These are phyloP conservation scores for Arctostaphylos glauca DNA, from an alignment of 148 eudicot species.

Conservation along the genomic window DNA sequence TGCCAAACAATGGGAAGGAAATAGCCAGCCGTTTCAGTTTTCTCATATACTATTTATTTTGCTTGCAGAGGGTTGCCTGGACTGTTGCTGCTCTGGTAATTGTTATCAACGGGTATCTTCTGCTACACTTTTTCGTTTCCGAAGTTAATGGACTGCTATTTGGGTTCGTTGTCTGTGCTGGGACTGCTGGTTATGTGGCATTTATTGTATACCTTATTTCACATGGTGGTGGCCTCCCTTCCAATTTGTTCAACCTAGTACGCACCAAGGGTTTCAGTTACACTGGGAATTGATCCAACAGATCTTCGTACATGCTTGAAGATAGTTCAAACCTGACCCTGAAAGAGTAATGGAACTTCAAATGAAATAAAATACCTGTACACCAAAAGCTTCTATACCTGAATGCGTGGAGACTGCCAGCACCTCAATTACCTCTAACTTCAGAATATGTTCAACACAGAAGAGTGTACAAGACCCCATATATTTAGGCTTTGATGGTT, in stretches of 20 bases:
- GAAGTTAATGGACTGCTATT: slow-evolving; percentile 56
- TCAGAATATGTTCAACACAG: not conserved
- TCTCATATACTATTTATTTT: not conserved
- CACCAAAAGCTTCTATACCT: not conserved
- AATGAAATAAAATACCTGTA: not conserved
- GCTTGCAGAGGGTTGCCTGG: slow-evolving; percentile 54
- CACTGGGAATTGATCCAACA: slow-evolving; percentile 22
- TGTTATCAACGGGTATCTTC: slow-evolving; percentile 58
- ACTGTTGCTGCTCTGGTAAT: slow-evolving; percentile 58
- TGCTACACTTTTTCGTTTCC: slow-evolving; percentile 51
- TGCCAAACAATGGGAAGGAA: not conserved
- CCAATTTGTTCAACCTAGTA: slow-evolving; percentile 21
- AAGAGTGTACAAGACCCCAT: not conserved
- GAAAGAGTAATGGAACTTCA: too few species aligned
- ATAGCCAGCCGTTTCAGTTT: not conserved
- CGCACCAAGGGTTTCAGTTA: slow-evolving; percentile 22
- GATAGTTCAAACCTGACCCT: too few species aligned
- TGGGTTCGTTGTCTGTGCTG: slow-evolving; percentile 35
- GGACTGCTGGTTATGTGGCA: slow-evolving; percentile 36
- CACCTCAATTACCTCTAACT: not conserved
- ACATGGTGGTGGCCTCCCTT: slow-evolving; percentile 31
- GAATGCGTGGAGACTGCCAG: too few species aligned
- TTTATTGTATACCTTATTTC: slow-evolving; percentile 49
- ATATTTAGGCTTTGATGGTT: not conserved
- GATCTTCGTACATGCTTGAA: not conserved